A percentile compares a stretch with the other conserved stretches of the same genome.
These are phyloP conservation scores for Alternaria sp. DNA, from an alignment of 2,329 filamentous ascomycete species.

Conservation along the genomic window DNA sequence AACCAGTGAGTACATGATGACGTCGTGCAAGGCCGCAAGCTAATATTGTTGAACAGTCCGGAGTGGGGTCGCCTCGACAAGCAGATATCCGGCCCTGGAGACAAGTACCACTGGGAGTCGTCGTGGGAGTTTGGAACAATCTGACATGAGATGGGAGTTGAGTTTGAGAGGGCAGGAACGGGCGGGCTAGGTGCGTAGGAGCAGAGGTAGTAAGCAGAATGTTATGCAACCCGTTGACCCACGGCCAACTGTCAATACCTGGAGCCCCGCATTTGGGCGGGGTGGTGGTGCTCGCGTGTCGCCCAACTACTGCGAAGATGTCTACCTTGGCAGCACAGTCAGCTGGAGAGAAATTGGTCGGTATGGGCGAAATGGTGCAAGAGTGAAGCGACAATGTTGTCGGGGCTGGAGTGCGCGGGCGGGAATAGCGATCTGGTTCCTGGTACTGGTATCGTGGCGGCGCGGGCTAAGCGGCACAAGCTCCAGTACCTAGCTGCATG, in stretches of 20 bases:
- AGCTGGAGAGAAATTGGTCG: background rate
- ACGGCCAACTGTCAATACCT: constrained; percentile 10
- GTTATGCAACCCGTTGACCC: constrained; percentile 6
- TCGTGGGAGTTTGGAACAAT: constrained; percentile 45
- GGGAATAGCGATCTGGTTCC: constrained; percentile 14
- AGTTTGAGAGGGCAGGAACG: background rate
- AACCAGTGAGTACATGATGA: constrained; percentile 40
- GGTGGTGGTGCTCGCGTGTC: constrained; percentile 11
- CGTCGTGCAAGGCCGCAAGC: constrained; percentile 12
- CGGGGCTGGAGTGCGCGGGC: constrained; percentile 2
- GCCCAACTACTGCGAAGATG: constrained; percentile 4
- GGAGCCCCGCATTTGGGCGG: constrained; percentile 27
- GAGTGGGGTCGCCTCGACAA: constrained; percentile 44
- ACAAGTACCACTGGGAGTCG: constrained; percentile 46
- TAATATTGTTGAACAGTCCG: constrained; percentile 38
- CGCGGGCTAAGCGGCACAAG: constrained; percentile 29
- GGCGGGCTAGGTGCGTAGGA: constrained; percentile 3
- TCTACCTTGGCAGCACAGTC: background rate
- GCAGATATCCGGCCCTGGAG: constrained; percentile 43
- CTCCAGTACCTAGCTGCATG: constrained; percentile 22
- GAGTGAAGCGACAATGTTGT: constrained; percentile 10
- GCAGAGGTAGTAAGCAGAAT: constrained; percentile 13
- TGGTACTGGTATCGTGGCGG: constrained; percentile 18
- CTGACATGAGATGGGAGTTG: constrained; percentile 7
- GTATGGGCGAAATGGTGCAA: background rate